Base-by-base conservation (phyloP, 139 green algal species). In the Chlamydomonas eustigma region DNA sequence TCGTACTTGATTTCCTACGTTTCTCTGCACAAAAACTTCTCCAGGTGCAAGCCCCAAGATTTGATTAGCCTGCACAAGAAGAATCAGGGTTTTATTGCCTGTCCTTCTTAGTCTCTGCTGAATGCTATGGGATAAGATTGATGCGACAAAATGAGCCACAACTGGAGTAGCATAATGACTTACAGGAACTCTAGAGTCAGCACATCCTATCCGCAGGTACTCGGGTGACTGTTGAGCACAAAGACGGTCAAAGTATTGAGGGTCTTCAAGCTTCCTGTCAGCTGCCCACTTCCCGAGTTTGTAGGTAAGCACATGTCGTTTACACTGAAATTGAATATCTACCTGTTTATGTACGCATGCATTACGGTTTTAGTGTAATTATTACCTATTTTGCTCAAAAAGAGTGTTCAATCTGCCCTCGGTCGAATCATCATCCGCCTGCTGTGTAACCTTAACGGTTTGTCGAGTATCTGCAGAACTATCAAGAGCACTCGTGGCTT, bases 191-290 rank as follows among this genome's bases (percentile, higher is more conserved):
- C 58, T 70, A 28, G 8, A 90, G 81, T 95, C 91, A 1, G 83
- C 81, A 78, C 91, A 95, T 28, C 91, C 91, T 75, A 96, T 94
- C 91, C 90, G 94, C 1, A 96, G 83, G 70, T 89, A 95, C 51
- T 95, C 84, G 1, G 91, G 91, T 0, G 83, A 76, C 75, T 96
- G 78, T 3, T 79, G 72, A 1, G 39, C 37, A 32, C 24, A 4
- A 1, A 83, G 64, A 1, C 50, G 6, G 2, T 79, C 37, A 63
- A 83, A 83, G 44, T 76, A 83, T 1, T 32, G 36, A 2, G 78
- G 78, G 44, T 83, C 78, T 33, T 70, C 22, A 33, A 30, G 8
- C 30, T 39, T 33, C 8, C 35, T 32, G 8, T 44, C 66, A 4
- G 22, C n/a, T 8, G 66, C 66, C 66, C 66, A 74, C 28, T 74